Base-by-base conservation (phyloP, 805 yeast genomes). In the Sugiyamaella boreocaroliniensis region DNA sequence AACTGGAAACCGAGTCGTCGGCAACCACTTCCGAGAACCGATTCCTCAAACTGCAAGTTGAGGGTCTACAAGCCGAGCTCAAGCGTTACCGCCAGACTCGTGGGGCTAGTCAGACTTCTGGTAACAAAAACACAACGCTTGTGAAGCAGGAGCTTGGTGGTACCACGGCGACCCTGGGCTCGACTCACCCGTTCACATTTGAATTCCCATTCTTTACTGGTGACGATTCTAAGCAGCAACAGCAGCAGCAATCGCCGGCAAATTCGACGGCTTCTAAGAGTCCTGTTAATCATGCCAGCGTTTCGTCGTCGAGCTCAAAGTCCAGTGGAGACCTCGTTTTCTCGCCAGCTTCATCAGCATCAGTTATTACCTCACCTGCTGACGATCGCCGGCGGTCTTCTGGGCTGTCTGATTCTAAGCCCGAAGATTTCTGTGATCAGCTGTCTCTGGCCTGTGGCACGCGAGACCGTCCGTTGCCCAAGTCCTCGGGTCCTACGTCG, bases 371-470 rank as follows among this genome's bases (percentile, higher is more conserved):
- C 2, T 16, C 40, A 16, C 32, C 48, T 16, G 19, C 48, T 10
- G 48, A 45, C 2, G 48, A 32, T n/a, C 48, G 32, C 40, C 26
- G 49, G 16, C 16, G 43, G n/a, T 20, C 34, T 20, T 42, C 50
- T 2, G 29, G 50, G 15, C 14, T 42, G 14, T 19, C 45, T 12
- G 53, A 45, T 16, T 6, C 49, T 18, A 47, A 51, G 22, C 50
- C 50, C 47, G 64, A 85, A 82, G 62, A 92, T 29, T 92, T 92
- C 65, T 92, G 98, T 64, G 78, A 78, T 22, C 80, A 82, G 60
- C 75, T 92, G 64, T 78, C 80, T 56, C 77, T 81, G 66, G 97
- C 89, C 0, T 90, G 97, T 69, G 97, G 97, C 15, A 82, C 83
- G 6, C 82, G 75, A 61, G 76, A 76, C 14, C 53, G 50, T 16